Percentiles rank a stretch among this genome's conserved stretches.
Conservation (phyloP, 371 early-diverging fungal species). For the Lichtheimia hyalospora region DNA sequence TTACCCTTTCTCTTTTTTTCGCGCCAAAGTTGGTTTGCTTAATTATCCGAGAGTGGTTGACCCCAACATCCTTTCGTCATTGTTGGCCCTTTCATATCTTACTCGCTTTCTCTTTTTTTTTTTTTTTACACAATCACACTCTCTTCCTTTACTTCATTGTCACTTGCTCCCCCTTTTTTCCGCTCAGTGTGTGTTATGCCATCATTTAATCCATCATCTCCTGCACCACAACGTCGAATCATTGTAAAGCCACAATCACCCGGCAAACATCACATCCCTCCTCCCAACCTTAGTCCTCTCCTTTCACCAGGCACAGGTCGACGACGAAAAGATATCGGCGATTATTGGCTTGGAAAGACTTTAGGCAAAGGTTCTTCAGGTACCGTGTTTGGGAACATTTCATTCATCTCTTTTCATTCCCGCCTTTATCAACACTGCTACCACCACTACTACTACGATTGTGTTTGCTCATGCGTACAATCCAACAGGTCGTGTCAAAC, state of each 20-base stretch:
- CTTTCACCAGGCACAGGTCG: slow-evolving; percentile 39
- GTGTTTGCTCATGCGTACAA: not conserved
- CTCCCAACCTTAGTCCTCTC: slow-evolving; percentile 11
- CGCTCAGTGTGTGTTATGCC: slow-evolving; percentile 15
- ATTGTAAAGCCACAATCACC: slow-evolving; percentile 19
- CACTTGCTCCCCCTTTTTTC: slow-evolving; percentile 1
- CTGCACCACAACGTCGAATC: slow-evolving; percentile 40
- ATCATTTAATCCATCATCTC: slow-evolving; percentile 30
- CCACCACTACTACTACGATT: not conserved
- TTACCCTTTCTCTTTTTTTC: not conserved
- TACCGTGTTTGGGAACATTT: slow-evolving; percentile 21
- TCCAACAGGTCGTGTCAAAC: slow-evolving; percentile 71
- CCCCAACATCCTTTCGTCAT: too few species aligned
- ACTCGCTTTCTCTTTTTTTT: too few species aligned
- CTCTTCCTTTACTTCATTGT: slow-evolving; percentile 2
- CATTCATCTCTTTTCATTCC: not conserved
- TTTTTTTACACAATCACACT: not conserved
- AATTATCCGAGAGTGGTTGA: not conserved
- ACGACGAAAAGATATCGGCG: slow-evolving; percentile 66
- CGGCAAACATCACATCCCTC: slow-evolving; percentile 12
- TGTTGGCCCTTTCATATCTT: too few species aligned
- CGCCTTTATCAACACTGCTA: slow-evolving; percentile 7
- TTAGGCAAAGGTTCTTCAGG: slow-evolving; percentile 85
- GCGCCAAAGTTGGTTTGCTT: not conserved
- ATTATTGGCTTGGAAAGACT: slow-evolving; percentile 77